phyloP scores from a whole-genome alignment of 106 monocot genomes.

The Dendrobium chrysotoxum region DNA sequence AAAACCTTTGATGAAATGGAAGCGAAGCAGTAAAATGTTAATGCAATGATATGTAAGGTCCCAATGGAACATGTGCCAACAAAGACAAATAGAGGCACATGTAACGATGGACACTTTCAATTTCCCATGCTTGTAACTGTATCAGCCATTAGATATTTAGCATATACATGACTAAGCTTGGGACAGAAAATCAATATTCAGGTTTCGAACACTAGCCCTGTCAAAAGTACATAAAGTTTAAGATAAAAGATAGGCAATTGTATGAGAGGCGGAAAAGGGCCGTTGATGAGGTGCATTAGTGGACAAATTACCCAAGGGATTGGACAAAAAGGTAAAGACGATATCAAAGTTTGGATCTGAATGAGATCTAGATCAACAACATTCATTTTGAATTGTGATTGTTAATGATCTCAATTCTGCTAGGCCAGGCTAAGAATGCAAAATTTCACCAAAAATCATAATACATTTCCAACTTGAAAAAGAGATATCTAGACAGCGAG shows the following conservation, averaged over 20 bases:
- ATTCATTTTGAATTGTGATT: not conserved
- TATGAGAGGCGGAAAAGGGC: too few relatives aligned
- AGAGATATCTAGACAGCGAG: not conserved
- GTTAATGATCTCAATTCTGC: not conserved
- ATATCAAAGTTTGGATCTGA: not conserved
- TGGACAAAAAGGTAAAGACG: not conserved
- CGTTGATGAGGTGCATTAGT: too few relatives aligned
- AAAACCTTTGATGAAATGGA: not conserved
- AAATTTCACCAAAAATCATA: not conserved
- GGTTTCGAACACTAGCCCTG: not conserved
- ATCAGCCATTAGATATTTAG: conserved; percentile 17
- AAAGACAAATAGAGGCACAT: not conserved
- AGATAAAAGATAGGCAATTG: too few relatives aligned
- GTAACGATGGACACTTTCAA: conserved; percentile 21
- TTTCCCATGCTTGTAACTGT: conserved; percentile 36
- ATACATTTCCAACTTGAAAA: not conserved
- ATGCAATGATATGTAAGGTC: conserved; percentile 9
- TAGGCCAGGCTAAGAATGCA: not conserved
- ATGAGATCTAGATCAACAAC: not conserved
- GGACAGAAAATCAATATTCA: not conserved
- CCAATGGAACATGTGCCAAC: conserved; percentile 15
- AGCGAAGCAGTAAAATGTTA: not conserved
- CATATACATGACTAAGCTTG: conserved; percentile 30
- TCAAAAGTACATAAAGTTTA: not conserved
- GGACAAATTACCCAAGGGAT: too few relatives aligned